These are phyloP conservation scores for Prunus mongolica DNA, from an alignment of 306 rosid genomes.

Conservation along the genomic window DNA sequence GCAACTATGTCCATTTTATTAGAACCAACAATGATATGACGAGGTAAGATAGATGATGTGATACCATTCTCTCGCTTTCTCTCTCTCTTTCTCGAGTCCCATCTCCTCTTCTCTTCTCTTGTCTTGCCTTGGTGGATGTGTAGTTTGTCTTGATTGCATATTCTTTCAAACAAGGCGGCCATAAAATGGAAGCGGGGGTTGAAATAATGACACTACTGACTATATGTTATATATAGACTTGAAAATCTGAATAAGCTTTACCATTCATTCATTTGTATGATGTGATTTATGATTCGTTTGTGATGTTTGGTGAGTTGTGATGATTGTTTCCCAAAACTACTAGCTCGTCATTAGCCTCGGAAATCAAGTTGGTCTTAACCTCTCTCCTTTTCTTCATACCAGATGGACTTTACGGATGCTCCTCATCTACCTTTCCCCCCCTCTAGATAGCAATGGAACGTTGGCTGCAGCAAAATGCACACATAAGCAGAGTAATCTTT, in stretches of 20 bases:
- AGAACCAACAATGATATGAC: conserved; percentile 11
- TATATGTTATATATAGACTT: not conserved
- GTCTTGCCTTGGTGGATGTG: not conserved
- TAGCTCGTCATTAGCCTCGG: no score
- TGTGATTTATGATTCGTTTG: not conserved
- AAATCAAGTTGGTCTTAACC: no score
- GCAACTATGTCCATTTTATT: not conserved
- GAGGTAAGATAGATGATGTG: conserved; percentile 6
- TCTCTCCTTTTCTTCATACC: no score
- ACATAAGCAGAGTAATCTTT: no score
- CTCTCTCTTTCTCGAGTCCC: no score
- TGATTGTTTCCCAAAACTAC: not conserved
- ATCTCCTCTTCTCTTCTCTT: not conserved
- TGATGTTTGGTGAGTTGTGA: not conserved
- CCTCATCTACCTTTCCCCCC: no score
- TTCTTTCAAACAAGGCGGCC: not conserved
- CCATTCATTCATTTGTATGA: not conserved
- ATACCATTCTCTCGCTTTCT: no score
- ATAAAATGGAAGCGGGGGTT: not conserved
- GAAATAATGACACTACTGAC: not conserved
- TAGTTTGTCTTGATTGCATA: not conserved
- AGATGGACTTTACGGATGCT: no score
- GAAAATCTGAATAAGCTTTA: not conserved
- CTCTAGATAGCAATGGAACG: no score
- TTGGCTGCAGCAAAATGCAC: no score